Percentiles rank a stretch among this genome's conserved stretches.
These are phyloP conservation scores for Phytophthora meadii DNA, from an alignment of 352 stramenopile genomes.

Conservation along the genomic window DNA sequence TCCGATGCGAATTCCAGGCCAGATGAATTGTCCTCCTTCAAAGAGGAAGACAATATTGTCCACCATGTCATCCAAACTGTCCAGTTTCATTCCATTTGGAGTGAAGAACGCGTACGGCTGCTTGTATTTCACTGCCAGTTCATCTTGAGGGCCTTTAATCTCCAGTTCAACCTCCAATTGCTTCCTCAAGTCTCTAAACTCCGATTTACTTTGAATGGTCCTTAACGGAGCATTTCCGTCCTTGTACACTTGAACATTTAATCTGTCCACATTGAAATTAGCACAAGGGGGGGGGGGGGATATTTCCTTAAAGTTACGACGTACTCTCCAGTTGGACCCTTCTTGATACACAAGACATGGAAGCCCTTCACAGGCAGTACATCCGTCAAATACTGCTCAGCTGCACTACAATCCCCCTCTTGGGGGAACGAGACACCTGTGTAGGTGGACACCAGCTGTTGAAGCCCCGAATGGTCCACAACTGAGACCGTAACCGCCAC, in stretches of 20 bases:
- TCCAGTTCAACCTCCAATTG: slow-evolving; percentile 49
- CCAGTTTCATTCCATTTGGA: slow-evolving; percentile 52
- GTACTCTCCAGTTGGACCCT: slow-evolving; percentile 13
- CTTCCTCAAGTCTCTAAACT: slow-evolving; percentile 46
- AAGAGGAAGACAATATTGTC: slow-evolving; percentile 74
- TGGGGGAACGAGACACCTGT: slow-evolving; percentile 1
- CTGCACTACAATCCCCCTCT: slow-evolving; percentile 42
- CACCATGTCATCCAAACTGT: slow-evolving; percentile 45
- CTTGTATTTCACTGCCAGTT: slow-evolving; percentile 59
- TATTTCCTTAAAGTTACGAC: slow-evolving; percentile 12
- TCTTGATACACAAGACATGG: slow-evolving; percentile 71
- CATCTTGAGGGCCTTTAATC: slow-evolving; percentile 39
- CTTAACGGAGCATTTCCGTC: slow-evolving; percentile 51
- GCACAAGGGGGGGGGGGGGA: not conserved
- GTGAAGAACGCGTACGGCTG: slow-evolving; percentile 77
- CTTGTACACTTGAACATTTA: slow-evolving; percentile 63
- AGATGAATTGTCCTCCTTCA: slow-evolving; percentile 82
- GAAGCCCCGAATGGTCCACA: slow-evolving; percentile 31
- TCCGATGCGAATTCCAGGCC: slow-evolving; percentile 69
- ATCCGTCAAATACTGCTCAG: slow-evolving; percentile 58
- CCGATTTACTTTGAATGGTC: slow-evolving; percentile 40
- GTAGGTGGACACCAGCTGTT: slow-evolving; percentile 38
- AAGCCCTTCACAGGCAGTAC: slow-evolving; percentile 69
- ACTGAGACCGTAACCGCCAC: slow-evolving; percentile 24
- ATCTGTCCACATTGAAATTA: slow-evolving; percentile 30